phyloP scores from a whole-genome alignment of 148 eudicot genomes.

The Pharnaceum exiguum region DNA sequence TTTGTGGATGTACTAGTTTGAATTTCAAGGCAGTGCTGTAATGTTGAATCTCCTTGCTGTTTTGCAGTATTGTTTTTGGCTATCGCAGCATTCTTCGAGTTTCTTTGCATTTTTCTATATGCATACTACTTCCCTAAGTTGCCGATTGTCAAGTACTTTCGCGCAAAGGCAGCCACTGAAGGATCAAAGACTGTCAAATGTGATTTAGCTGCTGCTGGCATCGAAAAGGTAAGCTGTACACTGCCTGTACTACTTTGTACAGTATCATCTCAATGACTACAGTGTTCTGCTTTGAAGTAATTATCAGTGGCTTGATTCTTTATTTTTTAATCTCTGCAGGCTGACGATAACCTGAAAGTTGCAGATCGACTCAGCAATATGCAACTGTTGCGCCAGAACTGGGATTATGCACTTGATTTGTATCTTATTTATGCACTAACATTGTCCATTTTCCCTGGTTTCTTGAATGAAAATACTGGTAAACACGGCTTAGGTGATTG shows the following conservation, averaged over 20 bases:
- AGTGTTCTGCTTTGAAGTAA: background rate
- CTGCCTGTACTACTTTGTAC: background rate
- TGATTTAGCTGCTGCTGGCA: conserved; percentile 58
- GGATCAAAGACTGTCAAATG: conserved; percentile 56
- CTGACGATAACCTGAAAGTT: conserved; percentile 12
- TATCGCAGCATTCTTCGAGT: conserved; percentile 42
- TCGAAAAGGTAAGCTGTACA: conserved; percentile 22
- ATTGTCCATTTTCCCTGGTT: conserved; percentile 76
- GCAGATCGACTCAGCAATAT: conserved; percentile 39
- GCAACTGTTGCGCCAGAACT: conserved; percentile 44
- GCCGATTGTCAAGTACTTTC: conserved; percentile 57
- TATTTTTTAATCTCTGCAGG: conserved; percentile 23
- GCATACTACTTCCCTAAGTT: conserved; percentile 43
- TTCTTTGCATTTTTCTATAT: conserved; percentile 47
- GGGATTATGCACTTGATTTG: conserved; percentile 55
- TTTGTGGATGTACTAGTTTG: background rate
- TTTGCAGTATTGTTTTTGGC: conserved; percentile 50
- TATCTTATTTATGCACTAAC: conserved; percentile 57
- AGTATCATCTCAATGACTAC: background rate
- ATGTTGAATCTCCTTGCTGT: background rate
- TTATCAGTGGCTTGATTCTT: background rate
- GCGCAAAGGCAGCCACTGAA: conserved; percentile 52
- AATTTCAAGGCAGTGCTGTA: background rate
- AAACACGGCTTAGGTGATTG: conserved; percentile 45
- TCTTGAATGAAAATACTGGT: conserved; percentile 70